Evolutionary conservation across 2,329 filamentous ascomycete genomes (phyloP), one percentile per base, ranked within the genome.

Genomic region (Berkeleyomyces basicola): DNA sequence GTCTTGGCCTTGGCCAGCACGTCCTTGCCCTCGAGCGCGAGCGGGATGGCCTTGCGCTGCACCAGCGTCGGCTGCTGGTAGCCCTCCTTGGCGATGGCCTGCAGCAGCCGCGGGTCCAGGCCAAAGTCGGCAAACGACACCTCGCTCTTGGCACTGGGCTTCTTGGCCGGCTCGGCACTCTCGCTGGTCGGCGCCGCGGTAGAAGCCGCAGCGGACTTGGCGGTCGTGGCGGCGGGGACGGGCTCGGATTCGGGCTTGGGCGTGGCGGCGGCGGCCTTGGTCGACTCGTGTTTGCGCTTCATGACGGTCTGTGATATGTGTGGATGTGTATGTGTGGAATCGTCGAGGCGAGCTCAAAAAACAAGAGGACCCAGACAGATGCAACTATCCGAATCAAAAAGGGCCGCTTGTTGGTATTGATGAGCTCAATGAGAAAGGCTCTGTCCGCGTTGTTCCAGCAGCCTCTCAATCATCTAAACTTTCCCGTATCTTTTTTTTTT

Each of bases 1-100:
- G 93, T 97, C 73, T 92, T 95, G 44, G 92, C 90, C 70, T 92
- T 90, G 62, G 90, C 91, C 46, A 97, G 78, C 58, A 99, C 84
- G 78, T 97, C 90, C 70, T 89, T 86, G 10, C 93, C 92, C 67
- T 90, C 84, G 16, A 97, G 78, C 31, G 89, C 90, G 44, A 96
- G 75, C 1, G 93, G 93, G 66, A 99, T 95, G 1, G 89, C 88
- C 73, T 87, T 86, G 49, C 83, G 81, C 74, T 99, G 93, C 1
- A 97, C 88, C 10, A 86, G 80, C n/a, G 93, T 97, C 11, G 93
- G 93, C 64, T 84, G 84, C 66, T 85, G 80, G 76, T 91, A 97
- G 72, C 87, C 85, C 73, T 93, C 87, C 71, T 87, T 85, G 57
- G 86, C 86, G 68, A 97, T 81, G 62, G 88, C 90, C 76, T 96